phyloP scores from a whole-genome alignment of 495 filamentous ascomycete genomes.

The Echria macrotheca region DNA sequence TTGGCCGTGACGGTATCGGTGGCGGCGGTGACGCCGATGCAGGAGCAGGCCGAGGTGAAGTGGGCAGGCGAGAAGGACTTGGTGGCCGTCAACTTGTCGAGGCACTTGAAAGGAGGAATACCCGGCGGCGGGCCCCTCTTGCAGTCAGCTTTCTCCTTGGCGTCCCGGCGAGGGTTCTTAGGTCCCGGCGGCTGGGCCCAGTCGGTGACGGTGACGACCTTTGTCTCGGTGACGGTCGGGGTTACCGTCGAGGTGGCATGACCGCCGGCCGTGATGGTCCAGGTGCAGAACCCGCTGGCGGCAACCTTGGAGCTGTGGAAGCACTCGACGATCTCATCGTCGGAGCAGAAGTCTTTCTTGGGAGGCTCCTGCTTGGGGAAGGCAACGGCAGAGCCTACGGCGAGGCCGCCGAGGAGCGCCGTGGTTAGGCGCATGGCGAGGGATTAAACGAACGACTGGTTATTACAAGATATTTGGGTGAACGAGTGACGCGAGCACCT shows the following conservation, averaged over 20 bases:
- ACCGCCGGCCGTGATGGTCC: neutral
- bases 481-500: neutral
- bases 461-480: neutral
- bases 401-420: neutral
- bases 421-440: neutral
- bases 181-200: neutral
- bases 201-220: conserved; percentile 3
- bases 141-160: neutral
- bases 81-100: neutral
- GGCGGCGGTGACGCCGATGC: neutral
- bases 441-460: conserved; percentile 1
- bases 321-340: neutral
- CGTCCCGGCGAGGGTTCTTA: neutral
- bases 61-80: neutral
- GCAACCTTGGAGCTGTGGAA: neutral
- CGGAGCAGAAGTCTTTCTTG: neutral
- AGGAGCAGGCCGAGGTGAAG: conserved; percentile 1
- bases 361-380: neutral
- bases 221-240: neutral
- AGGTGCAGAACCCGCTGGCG: neutral
- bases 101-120: neutral
- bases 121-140: neutral
- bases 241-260: neutral
- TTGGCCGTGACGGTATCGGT: neutral
- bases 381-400: neutral